Percentiles rank a stretch among this genome's conserved stretches.
Conservation (phyloP, 257 asterid genomes). For the Rhazya stricta region DNA sequence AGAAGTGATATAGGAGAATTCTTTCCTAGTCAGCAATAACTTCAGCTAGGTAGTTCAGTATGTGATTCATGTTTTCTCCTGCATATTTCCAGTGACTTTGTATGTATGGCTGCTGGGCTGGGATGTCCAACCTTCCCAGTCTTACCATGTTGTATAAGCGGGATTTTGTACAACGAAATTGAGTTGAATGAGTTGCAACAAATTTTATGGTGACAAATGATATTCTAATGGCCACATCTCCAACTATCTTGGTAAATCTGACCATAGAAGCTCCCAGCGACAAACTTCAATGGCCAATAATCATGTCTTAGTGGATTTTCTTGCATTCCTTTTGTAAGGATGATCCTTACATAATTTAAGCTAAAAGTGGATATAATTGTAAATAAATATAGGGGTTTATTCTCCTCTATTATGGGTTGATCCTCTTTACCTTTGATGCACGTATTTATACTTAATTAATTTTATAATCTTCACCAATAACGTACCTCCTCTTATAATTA, state of each 20-base stretch:
- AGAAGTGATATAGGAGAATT: background rate
- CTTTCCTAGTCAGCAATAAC: background rate
- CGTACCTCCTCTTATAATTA: no score
- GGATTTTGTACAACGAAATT: conserved; percentile 9
- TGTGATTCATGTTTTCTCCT: background rate
- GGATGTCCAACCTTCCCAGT: background rate
- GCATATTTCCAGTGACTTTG: background rate
- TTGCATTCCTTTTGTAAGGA: background rate
- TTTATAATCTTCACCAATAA: no score
- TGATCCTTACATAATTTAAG: background rate
- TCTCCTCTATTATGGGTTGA: no score
- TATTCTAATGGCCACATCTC: background rate
- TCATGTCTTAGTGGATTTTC: background rate
- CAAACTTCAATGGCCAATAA: no score
- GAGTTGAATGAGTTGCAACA: background rate
- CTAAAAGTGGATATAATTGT: no score
- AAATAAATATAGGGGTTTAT: no score
- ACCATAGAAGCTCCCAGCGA: background rate
- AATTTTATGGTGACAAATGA: background rate
- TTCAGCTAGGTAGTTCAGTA: background rate
- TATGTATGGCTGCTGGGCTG: background rate
- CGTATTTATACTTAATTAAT: no score
- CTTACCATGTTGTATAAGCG: background rate
- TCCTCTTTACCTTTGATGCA: no score
- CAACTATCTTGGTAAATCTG: no score